phyloP scores from a whole-genome alignment of 2,329 filamentous ascomycete species.

The Passalora sequoiae region DNA sequence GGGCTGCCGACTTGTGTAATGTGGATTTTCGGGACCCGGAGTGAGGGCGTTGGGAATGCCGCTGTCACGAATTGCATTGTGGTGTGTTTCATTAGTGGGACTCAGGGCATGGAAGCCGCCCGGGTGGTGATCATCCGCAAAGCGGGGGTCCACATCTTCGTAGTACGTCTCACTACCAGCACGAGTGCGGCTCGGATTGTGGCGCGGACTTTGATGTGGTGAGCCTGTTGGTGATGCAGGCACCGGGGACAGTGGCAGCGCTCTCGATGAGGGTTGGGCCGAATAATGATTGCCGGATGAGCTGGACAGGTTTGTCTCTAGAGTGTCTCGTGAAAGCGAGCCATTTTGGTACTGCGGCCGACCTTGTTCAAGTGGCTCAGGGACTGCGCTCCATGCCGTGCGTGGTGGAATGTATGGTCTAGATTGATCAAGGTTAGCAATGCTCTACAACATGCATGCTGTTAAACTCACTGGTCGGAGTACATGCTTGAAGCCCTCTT shows the following conservation, averaged over 20 bases:
- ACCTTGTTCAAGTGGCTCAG: slow-evolving; percentile 12
- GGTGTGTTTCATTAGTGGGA: background rate
- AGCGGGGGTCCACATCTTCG: slow-evolving; percentile 88
- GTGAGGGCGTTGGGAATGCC: slow-evolving; percentile 24
- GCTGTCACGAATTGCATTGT: slow-evolving; percentile 11
- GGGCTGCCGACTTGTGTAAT: slow-evolving; percentile 8
- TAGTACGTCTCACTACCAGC: slow-evolving; percentile 62
- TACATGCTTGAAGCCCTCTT: slow-evolving; percentile 68
- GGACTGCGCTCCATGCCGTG: slow-evolving; percentile 35
- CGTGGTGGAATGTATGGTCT: slow-evolving; percentile 46
- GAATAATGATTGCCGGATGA: slow-evolving; percentile 16
- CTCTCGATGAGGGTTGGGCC: slow-evolving; percentile 16
- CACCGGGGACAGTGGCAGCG: slow-evolving; percentile 25
- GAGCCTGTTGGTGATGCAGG: slow-evolving; percentile 24
- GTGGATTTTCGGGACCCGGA: slow-evolving; percentile 17
- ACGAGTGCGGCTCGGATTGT: slow-evolving; percentile 25
- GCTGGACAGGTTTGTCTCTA: slow-evolving; percentile 11
- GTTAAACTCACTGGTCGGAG: slow-evolving; percentile 61
- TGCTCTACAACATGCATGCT: background rate
- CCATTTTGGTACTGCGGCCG: slow-evolving; percentile 4
- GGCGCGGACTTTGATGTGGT: slow-evolving; percentile 1
- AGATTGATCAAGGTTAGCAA: slow-evolving; percentile 19
- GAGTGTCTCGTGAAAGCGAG: slow-evolving; percentile 11
- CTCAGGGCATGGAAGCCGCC: slow-evolving; percentile 13
- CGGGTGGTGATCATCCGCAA: slow-evolving; percentile 51